Percentiles rank a stretch among this genome's conserved stretches.
Conservation (phyloP, 768 basidiomycete species). For the Boletellus emodensis region DNA sequence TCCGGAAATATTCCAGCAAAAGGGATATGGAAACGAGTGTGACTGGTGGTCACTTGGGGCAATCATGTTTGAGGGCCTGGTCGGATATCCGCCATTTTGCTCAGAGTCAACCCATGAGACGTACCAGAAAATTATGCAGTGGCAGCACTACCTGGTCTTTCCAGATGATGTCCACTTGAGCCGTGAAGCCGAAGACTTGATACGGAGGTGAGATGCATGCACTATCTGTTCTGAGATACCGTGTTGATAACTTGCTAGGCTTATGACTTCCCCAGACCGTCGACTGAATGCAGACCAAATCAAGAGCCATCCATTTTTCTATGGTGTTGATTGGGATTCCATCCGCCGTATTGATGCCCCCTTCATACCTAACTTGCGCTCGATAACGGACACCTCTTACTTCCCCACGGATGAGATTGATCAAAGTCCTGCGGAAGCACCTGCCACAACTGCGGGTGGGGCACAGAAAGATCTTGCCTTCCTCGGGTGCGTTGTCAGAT, state of each 20-base stretch:
- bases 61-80: slow-evolving; percentile 97
- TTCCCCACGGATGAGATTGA: slow-evolving; percentile 95
- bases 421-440: slow-evolving; percentile 53
- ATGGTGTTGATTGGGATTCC: slow-evolving; percentile 89
- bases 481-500: slow-evolving; percentile 45
- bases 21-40: slow-evolving; percentile 97
- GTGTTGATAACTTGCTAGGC: slow-evolving; percentile 36
- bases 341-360: slow-evolving; percentile 91
- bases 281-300: slow-evolving; percentile 82
- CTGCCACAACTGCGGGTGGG: slow-evolving; percentile 35
- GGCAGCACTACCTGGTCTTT: slow-evolving; percentile 80
- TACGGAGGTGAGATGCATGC: slow-evolving; percentile 56
- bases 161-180: slow-evolving; percentile 95
- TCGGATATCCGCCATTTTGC: slow-evolving; percentile 97
- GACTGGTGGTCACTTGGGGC: slow-evolving; percentile 99
- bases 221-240: not conserved
- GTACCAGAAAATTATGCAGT: slow-evolving; percentile 96
- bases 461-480: slow-evolving; percentile 62
- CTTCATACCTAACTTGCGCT: slow-evolving; percentile 91
- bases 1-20: slow-evolving; percentile 93
- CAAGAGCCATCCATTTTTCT: slow-evolving; percentile 89
- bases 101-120: slow-evolving; percentile 96
- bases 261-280: slow-evolving; percentile 81
- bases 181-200: slow-evolving; percentile 84
- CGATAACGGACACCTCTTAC: slow-evolving; percentile 96